These are phyloP conservation scores for Mycena galericulata DNA, from an alignment of 768 basidiomycete genomes.

Conservation along the genomic window DNA sequence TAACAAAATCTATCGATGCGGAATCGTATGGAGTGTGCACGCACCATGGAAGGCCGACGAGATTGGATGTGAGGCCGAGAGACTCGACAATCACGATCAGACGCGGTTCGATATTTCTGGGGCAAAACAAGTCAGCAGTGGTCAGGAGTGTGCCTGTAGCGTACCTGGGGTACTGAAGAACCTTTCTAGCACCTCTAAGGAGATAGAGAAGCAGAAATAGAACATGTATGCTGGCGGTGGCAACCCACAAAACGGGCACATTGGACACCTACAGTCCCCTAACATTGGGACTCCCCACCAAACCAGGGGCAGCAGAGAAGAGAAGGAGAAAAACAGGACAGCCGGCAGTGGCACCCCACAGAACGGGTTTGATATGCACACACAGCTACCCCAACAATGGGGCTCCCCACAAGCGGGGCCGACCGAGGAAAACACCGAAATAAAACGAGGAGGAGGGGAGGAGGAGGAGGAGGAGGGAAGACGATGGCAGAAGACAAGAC, in stretches of 20 bases:
- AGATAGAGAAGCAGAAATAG: conserved; percentile 98
- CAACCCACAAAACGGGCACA: background rate
- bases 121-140: conserved; percentile 16
- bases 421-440: too few relatives aligned
- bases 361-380: background rate
- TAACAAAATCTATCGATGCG: too few relatives aligned
- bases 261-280: too few relatives aligned
- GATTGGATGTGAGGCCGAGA: conserved; percentile 90
- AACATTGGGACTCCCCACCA: too few relatives aligned
- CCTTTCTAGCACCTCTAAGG: conserved; percentile 89
- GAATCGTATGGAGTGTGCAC: conserved; percentile 39
- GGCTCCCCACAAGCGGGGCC: background rate
- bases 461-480: background rate
- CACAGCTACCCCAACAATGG: background rate
- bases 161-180: conserved; percentile 88
- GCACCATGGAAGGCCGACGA: conserved; percentile 96
- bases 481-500: background rate
- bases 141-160: conserved; percentile 33
- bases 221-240: background rate
- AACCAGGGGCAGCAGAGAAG: too few relatives aligned
- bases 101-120: conserved; percentile 87
- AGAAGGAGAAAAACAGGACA: too few relatives aligned
- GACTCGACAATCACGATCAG: conserved; percentile 92
- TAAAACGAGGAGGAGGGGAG: background rate
- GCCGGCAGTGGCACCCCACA: too few relatives aligned